phyloP scores from a whole-genome alignment of 192 early-diverging fungal species.

The Dissophora ornata region DNA sequence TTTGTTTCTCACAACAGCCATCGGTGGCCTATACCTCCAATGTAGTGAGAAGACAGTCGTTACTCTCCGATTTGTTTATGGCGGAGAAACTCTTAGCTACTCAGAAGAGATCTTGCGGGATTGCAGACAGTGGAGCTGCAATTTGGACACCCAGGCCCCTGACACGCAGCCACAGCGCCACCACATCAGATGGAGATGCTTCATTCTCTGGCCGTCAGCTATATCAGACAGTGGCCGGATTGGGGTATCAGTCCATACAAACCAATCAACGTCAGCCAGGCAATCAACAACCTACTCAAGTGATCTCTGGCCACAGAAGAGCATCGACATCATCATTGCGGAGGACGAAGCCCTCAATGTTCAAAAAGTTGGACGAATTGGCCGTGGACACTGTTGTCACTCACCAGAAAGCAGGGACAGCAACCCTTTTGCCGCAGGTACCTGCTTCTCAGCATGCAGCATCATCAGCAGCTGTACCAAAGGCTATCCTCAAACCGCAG shows the following conservation, averaged over 20 bases:
- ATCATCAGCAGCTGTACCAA: too few relatives aligned
- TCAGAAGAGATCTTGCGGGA: neutral
- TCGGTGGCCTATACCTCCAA: neutral
- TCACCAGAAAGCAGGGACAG: too few relatives aligned
- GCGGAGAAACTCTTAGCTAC: conserved; percentile 10
- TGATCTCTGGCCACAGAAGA: neutral
- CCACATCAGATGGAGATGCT: conserved; percentile 8
- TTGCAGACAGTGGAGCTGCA: too few relatives aligned
- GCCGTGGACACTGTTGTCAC: neutral
- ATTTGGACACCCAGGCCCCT: too few relatives aligned
- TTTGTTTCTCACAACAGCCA: neutral
- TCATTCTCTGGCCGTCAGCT: neutral
- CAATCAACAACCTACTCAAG: neutral
- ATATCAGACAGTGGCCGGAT: neutral
- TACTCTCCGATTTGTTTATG: conserved; percentile 21
- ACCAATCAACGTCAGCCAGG: neutral
- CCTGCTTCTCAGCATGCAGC: too few relatives aligned
- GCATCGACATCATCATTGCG: neutral
- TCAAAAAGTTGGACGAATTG: conserved; percentile 24
- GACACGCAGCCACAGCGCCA: neutral
- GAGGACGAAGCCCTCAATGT: conserved; percentile 17
- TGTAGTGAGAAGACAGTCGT: conserved; percentile 3
- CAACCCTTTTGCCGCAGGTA: too few relatives aligned
- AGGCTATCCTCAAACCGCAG: too few relatives aligned
- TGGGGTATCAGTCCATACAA: neutral